Evolutionary conservation across 352 stramenopile genomes (phyloP), one percentile per base, ranked within the genome.

Genomic region (Globisporangium spiculum): DNA sequence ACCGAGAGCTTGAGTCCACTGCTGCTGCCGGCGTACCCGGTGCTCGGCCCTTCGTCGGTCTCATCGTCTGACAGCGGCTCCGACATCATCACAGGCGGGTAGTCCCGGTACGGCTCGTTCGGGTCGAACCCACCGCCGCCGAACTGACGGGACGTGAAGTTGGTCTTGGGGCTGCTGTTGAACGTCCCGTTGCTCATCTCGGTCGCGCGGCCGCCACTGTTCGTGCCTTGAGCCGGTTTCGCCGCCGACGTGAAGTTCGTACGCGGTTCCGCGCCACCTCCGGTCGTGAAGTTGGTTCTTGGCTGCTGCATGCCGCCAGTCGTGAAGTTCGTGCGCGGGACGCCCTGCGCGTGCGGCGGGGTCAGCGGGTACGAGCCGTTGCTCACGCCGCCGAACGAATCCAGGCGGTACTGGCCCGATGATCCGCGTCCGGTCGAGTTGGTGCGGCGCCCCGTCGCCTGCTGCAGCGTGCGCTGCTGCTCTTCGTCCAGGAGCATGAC

Each of bases 401-500:
- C 60, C 30, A 57, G 60, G 20, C 66, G 59, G 18, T 58, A 32
- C 24, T 34, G 54, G 24, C 32, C 12, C 53, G 26, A 16, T 0
- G 58, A 52, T n/a, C 58, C 58, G n/a, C 38, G 41, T 54, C 54
- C 60, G 3, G 14, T 46, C 54, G 73, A 80, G 20, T 56, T 64
- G 26, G 71, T 62, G 9, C 66, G 68, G 1, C 12, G 6, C 1
- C 22, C 55, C 7, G 65, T 60, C 27, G 24, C 24, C 8, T 66
- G 75, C 26, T 36, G 53, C 53, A 91, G 67, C 64, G 67, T 62
- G 26, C 73, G 80, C 74, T 87, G 77, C 76, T 88, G 77, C 30
- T 91, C 74, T 22, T 89, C 79, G 36, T 91, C 79, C 24, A 89
- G 72, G 14, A 89, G 61, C 26, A 88, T 55, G 65, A 91, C 63